Percentiles rank a stretch among this genome's conserved stretches.
phyloP scores from a whole-genome alignment of 2,329 filamentous ascomycete species.

The Ophiostoma piceae region DNA sequence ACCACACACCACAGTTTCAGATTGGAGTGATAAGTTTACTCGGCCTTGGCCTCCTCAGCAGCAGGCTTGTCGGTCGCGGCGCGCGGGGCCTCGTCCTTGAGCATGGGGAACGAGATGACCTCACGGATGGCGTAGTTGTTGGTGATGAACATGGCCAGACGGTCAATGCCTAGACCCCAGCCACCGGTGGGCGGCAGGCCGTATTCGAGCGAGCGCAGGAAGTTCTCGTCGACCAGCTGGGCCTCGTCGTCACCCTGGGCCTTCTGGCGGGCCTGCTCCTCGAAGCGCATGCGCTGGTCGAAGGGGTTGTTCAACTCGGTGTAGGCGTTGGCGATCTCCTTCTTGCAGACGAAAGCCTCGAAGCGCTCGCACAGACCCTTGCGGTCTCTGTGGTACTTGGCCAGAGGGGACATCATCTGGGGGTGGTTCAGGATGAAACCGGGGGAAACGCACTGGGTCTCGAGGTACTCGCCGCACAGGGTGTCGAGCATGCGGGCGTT shows the following conservation, averaged over 20 bases:
- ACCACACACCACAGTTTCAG: not conserved
- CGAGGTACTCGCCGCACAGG: slow-evolving; percentile 88
- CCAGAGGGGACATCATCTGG: slow-evolving; percentile 74
- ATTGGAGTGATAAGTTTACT: slow-evolving; percentile 20
- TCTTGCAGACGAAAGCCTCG: slow-evolving; percentile 63
- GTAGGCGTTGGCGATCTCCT: slow-evolving; percentile 68
- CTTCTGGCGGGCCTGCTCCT: slow-evolving; percentile 95
- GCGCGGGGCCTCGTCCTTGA: slow-evolving; percentile 70
- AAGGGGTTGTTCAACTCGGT: slow-evolving; percentile 97
- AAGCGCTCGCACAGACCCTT: slow-evolving; percentile 92
- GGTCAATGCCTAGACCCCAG: slow-evolving; percentile 94
- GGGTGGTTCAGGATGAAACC: slow-evolving; percentile 29
- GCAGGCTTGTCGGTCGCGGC: slow-evolving; percentile 45
- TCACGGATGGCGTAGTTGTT: slow-evolving; percentile 96
- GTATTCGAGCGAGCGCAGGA: slow-evolving; percentile 76
- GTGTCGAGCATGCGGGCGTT: slow-evolving; percentile 97
- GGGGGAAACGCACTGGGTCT: slow-evolving; percentile 63
- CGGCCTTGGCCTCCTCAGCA: slow-evolving; percentile 34
- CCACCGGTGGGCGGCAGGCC: slow-evolving; percentile 82
- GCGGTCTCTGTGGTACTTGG: slow-evolving; percentile 83
- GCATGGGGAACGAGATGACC: slow-evolving; percentile 93
- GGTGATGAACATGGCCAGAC: slow-evolving; percentile 58
- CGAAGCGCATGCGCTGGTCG: slow-evolving; percentile 84
- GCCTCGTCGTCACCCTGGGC: slow-evolving; percentile 95
- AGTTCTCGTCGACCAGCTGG: slow-evolving; percentile 92